Percentiles rank a stretch among this genome's conserved stretches.
Evolutionary conservation across 2,329 filamentous ascomycete species (phyloP).

Genomic region (Cladorrhinum sp.): DNA sequence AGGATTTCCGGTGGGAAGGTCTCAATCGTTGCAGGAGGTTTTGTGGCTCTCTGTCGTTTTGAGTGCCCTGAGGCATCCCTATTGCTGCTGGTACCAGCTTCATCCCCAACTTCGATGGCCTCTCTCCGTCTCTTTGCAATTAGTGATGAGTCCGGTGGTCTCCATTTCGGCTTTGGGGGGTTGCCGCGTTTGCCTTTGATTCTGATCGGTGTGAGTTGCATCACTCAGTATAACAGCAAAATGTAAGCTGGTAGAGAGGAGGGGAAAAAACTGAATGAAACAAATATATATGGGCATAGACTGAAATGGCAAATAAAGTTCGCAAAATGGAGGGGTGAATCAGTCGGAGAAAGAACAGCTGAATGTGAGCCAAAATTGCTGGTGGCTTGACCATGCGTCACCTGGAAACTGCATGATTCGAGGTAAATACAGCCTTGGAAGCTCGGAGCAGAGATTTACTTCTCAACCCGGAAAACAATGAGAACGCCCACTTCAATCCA

Average conservation of each 20-base stretch:
- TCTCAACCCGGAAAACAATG: no score
- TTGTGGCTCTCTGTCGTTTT: slow-evolving; percentile 16
- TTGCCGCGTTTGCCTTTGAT: slow-evolving; percentile 42
- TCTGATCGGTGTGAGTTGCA: slow-evolving; percentile 49
- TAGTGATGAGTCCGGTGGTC: slow-evolving; percentile 16
- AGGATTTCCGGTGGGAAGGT: slow-evolving; percentile 52
- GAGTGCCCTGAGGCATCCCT: slow-evolving; percentile 17
- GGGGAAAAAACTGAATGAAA: slow-evolving; percentile 1
- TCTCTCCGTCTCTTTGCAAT: slow-evolving; percentile 14
- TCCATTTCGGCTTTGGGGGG: slow-evolving; percentile 11
- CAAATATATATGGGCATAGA: no score
- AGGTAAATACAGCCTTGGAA: no score
- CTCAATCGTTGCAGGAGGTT: slow-evolving; percentile 29
- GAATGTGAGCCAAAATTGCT: no score
- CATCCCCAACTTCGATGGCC: slow-evolving; percentile 5
- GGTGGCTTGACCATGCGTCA: no score
- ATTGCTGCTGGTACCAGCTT: background rate
- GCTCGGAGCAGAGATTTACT: no score
- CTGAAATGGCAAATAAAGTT: no score
- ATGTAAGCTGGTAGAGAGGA: background rate
- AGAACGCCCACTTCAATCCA: no score
- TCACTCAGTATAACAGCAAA: no score
- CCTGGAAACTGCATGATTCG: no score
- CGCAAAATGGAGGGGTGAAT: no score
- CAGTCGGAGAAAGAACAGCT: no score